Base-by-base conservation (phyloP, 2,329 filamentous ascomycete genomes). In the Colletotrichum somersetense region DNA sequence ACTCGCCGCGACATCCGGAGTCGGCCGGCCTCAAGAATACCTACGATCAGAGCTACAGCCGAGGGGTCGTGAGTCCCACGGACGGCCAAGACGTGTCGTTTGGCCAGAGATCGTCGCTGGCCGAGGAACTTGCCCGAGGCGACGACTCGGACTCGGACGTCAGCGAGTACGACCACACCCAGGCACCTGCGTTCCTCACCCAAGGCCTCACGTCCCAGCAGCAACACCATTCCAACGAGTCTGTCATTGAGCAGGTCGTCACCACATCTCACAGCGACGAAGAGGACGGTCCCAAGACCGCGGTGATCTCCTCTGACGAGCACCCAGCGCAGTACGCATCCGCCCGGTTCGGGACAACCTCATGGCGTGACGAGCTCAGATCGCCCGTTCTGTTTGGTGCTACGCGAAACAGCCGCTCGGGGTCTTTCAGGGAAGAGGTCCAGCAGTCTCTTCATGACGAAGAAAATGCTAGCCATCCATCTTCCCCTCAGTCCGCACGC, bases 81-180 rank as follows among this genome's bases (percentile, higher is more conserved):
- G 23, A 62, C 11, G 52, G 20, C 20, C 66, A 35, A 38, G 48
- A 55, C 11, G 56, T 2, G 38, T 18, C 66, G 6, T 26, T 16
- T 12, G 35, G 26, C 18, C 42, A 48, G 3, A 38, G 38, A n/a
- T 48, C 52, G 16, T 68, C 62, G 5, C 50, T 64, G 14, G 62
- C 62, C 18, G 59, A 64, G 11, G 62, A 64, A n/a, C 66, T 56
- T 16, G 48, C 52, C 14, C 62, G 58, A 33, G 71, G 72, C 30
- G 69, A 74, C 7, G 77, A 79, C 44, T 77, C 75, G 4, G 61
- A 72, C 16, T 68, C 50, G 14, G 50, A 68, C 16, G 73, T 46
- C 18, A 26, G 59, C 33, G 72, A 74, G 23, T 74, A 65, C 14
- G 48, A 56, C 10, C 61, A 52, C 20, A 44, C 65, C 1, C 23